phyloP scores from a whole-genome alignment of 1,139 yeast species.

The Kurtzmaniella quercitrusa region DNA sequence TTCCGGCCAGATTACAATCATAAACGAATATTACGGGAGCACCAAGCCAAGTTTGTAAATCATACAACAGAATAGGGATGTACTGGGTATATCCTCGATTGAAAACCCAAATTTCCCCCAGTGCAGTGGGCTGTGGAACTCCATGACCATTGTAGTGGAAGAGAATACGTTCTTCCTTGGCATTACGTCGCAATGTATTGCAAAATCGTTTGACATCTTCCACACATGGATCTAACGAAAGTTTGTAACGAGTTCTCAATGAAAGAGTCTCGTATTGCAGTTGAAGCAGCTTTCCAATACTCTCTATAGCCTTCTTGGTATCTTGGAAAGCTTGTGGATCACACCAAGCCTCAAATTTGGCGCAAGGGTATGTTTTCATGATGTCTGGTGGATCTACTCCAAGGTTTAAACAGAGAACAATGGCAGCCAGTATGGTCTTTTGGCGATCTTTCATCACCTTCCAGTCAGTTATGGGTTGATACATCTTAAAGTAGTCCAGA shows the following conservation, averaged over 20 bases:
- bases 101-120: conserved; percentile 99
- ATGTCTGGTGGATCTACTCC: conserved; percentile 99
- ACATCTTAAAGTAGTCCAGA: conserved; percentile 44
- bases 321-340: conserved; percentile 85
- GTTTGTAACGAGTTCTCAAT: conserved; percentile 84
- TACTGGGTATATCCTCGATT: conserved; percentile 96
- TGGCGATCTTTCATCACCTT: conserved; percentile 85
- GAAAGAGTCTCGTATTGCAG: conserved; percentile 87
- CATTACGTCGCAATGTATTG: conserved; percentile 80
- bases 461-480: conserved; percentile 84
- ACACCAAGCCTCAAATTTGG: conserved; percentile 89
- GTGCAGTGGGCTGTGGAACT: conserved; percentile 94
- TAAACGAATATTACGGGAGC: conserved; percentile 95
- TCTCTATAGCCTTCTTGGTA: conserved; percentile 87
- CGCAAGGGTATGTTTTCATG: conserved; percentile 90
- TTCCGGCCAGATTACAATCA: conserved; percentile 95
- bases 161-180: conserved; percentile 84
- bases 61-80: conserved; percentile 90
- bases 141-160: conserved; percentile 99
- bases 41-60: conserved; percentile 94
- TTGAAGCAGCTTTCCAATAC: conserved; percentile 84
- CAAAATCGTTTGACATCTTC: conserved; percentile 94
- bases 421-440: conserved; percentile 92
- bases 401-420: conserved; percentile 81
- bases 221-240: conserved; percentile 88